phyloP scores from a whole-genome alignment of 306 rosid species.

The Trichosanthes truncata region DNA sequence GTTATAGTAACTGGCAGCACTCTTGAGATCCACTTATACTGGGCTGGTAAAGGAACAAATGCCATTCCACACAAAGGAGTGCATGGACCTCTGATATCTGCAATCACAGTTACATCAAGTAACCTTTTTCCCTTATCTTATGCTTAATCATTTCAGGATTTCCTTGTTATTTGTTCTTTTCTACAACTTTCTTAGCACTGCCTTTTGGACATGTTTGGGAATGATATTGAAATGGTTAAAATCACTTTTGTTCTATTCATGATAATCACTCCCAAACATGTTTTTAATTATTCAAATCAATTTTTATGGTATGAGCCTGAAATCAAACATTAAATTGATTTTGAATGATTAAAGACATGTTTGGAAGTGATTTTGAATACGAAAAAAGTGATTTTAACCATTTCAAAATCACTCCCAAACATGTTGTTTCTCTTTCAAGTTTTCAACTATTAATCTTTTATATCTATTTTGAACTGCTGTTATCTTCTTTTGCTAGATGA shows the following conservation, averaged over 20 bases:
- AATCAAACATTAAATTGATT: no score
- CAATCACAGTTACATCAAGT: slow-evolving; percentile 62
- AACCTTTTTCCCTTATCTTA: slow-evolving; percentile 2
- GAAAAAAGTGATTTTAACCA: no score
- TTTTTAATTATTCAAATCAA: no score
- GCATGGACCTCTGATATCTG: slow-evolving; percentile 81
- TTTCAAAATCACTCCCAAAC: background rate
- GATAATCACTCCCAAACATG: no score
- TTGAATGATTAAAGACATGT: no score
- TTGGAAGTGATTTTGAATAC: no score
- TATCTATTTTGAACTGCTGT: background rate
- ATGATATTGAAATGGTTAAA: no score
- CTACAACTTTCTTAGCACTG: no score
- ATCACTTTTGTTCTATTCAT: no score
- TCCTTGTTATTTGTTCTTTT: background rate
- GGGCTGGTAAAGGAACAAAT: slow-evolving; percentile 74
- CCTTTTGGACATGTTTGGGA: no score
- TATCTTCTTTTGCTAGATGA: slow-evolving; percentile 23
- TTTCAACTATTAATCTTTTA: background rate
- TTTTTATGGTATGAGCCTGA: no score
- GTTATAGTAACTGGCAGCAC: slow-evolving; percentile 38
- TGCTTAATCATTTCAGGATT: background rate
- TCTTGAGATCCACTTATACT: slow-evolving; percentile 56
- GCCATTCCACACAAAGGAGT: slow-evolving; percentile 50
- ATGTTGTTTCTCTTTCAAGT: background rate